A percentile compares a stretch with the other conserved stretches of the same genome.
Conservation (phyloP, 139 green algal species). For the Chlorella vulgaris region DNA sequence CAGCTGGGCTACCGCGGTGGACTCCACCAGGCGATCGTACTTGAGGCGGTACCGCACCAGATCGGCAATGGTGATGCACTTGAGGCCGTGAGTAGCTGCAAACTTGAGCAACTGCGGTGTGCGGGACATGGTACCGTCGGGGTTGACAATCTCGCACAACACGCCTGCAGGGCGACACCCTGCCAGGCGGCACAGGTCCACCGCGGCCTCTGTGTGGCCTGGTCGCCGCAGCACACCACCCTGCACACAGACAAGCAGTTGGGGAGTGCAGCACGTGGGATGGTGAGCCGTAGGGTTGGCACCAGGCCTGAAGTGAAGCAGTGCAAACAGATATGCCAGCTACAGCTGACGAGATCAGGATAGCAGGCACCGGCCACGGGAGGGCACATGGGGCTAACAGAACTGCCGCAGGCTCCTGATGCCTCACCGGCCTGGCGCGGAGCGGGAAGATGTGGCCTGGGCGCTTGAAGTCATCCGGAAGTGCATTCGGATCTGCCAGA, state of each 20-base stretch:
- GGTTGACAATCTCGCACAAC: slow-evolving; percentile 95
- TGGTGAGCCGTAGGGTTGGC: background rate
- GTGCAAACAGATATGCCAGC: no score
- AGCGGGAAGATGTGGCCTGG: slow-evolving; percentile 98
- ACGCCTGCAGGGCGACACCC: slow-evolving; percentile 89
- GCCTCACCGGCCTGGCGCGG: slow-evolving; percentile 53
- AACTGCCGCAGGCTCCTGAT: no score
- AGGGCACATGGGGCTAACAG: no score
- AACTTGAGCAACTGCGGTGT: slow-evolving; percentile 76
- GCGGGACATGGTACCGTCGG: slow-evolving; percentile 86
- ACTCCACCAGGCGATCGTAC: slow-evolving; percentile 37
- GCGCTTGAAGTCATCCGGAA: slow-evolving; percentile 77
- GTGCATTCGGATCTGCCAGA: slow-evolving; percentile 69
- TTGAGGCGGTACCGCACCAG: slow-evolving; percentile 75
- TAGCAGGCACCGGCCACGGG: no score
- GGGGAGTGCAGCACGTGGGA: background rate
- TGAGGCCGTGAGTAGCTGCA: slow-evolving; percentile 78
- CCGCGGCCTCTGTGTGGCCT: slow-evolving; percentile 94
- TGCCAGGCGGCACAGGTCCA: slow-evolving; percentile 91
- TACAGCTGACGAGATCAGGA: no score
- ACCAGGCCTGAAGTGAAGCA: background rate
- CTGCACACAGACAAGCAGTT: background rate
- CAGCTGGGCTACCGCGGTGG: background rate
- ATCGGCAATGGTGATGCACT: slow-evolving; percentile 92
- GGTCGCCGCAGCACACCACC: slow-evolving; percentile 86